phyloP scores from a whole-genome alignment of 2,329 filamentous ascomycete species.

The Diaporthe caulivora region DNA sequence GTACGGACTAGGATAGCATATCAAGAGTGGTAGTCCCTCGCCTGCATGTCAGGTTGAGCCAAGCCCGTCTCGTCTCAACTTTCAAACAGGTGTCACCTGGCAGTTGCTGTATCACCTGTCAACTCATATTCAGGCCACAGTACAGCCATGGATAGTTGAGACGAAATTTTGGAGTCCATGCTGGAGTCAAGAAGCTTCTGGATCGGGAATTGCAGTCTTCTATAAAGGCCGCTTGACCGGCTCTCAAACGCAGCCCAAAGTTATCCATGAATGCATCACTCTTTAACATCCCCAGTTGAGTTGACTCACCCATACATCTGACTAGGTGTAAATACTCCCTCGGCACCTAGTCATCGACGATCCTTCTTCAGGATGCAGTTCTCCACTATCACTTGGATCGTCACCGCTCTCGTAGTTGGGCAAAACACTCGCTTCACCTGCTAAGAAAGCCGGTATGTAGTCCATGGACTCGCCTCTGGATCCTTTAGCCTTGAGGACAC shows the following conservation, averaged over 20 bases:
- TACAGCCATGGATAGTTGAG: not conserved
- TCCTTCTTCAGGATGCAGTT: constrained; percentile 1
- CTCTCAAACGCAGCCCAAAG: not conserved
- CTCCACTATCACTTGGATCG: constrained; percentile 6
- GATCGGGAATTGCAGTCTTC: not conserved
- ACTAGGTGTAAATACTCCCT: not conserved
- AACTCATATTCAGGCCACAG: constrained; percentile 2
- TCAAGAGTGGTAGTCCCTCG: not conserved
- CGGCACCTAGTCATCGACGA: not conserved
- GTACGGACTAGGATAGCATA: not conserved
- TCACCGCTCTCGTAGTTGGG: constrained; percentile 1
- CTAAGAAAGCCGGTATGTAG: constrained; percentile 15
- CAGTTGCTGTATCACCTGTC: constrained; percentile 5
- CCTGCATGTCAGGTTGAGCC: not conserved
- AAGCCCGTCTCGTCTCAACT: constrained; percentile 28
- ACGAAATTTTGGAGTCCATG: not conserved
- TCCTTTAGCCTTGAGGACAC: no score
- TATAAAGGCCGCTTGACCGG: not conserved
- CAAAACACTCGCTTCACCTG: constrained; percentile 12
- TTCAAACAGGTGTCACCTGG: constrained; percentile 25
- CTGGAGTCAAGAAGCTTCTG: not conserved
- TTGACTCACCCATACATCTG: not conserved
- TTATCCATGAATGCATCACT: not conserved
- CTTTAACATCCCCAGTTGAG: not conserved
- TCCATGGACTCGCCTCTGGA: not conserved